Base-by-base conservation (phyloP, 1,139 yeast genomes). In the Geotrichum bryndzae region DNA sequence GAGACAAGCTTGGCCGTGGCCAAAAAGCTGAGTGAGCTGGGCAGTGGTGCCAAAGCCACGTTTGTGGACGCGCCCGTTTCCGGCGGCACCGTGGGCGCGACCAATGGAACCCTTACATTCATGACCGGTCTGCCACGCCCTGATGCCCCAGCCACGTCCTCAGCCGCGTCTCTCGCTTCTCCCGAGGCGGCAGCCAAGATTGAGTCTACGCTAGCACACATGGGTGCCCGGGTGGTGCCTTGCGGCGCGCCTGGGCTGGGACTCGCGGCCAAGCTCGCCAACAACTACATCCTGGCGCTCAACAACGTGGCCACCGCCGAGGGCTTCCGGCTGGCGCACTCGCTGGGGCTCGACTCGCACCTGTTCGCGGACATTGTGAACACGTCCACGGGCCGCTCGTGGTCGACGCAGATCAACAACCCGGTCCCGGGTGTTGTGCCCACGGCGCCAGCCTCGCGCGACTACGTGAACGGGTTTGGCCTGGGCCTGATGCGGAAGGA, bases 341-440 rank as follows among this genome's bases (percentile, higher is more conserved):
- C 82, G 3, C 78, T 82, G 64, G 84, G 85, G 3, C 77, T 84
- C 64, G 79, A 83, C 69, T 73, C 82, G 68, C 71, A 77, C 54
- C 74, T 77, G 61, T 82, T 82, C 68, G 82, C 85, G 29, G 78
- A 81, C 61, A 76, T 84, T 64, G 84, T 84, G 31, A 74, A 84
- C 48, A 82, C 82, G 1, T 81, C 85, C n/a, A 81, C 86, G 6
- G 87, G 87, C 51, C 80, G 82, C 67, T 77, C 83, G 18, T 84
- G 87, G 87, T 84, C 86, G 22, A 77, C 84, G 1, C 84, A 80
- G 51, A 84, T 81, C 68, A 84, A 84, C 71, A 82, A 84, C 70
- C 87, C 87, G 1, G 84, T 84, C 54, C 80, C 82, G 0, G 84
- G 83, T 3, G 81, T 80, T 10, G 79, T 79, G 64, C 80, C 84